Percentiles rank a stretch among this genome's conserved stretches.
Conservation (phyloP, 2,329 filamentous ascomycete species). For the Grosmannia clavigera region DNA sequence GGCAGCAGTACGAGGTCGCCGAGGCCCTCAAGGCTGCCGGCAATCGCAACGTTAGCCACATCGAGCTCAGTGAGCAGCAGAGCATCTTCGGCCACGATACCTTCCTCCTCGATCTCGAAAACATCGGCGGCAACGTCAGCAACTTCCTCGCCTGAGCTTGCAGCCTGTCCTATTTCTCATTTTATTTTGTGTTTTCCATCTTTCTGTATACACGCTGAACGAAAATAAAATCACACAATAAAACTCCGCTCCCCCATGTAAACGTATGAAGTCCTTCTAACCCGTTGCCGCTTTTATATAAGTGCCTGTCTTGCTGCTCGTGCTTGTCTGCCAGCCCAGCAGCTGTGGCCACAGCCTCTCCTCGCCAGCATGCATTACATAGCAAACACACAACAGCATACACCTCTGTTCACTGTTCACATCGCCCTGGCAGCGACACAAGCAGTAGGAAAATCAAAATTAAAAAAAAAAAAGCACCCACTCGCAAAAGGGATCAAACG, state of each 20-base stretch:
- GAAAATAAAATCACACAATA: background rate
- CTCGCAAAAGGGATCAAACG: background rate
- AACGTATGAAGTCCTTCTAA: background rate
- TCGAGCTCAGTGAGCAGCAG: constrained; percentile 87
- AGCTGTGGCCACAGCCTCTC: background rate
- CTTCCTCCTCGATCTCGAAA: constrained; percentile 82
- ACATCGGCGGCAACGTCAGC: constrained; percentile 75
- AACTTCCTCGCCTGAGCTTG: constrained; percentile 54
- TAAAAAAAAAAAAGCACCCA: background rate
- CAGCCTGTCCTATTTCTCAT: background rate
- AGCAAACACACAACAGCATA: background rate
- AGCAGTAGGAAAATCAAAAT: background rate
- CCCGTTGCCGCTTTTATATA: background rate
- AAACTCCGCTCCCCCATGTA: background rate
- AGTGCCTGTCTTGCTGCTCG: background rate
- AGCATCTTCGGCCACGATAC: constrained; percentile 95
- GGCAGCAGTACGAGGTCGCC: constrained; percentile 93
- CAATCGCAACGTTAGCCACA: constrained; percentile 71
- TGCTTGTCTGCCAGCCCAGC: background rate
- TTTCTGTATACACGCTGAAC: background rate
- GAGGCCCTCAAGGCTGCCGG: constrained; percentile 66
- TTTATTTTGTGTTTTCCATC: background rate
- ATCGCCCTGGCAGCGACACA: background rate
- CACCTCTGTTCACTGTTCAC: background rate
- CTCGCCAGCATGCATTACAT: background rate